Percentiles rank a stretch among this genome's conserved stretches.
Evolutionary conservation across 2,329 filamentous ascomycete genomes (phyloP).

Genomic region (Cadophora sp.): DNA sequence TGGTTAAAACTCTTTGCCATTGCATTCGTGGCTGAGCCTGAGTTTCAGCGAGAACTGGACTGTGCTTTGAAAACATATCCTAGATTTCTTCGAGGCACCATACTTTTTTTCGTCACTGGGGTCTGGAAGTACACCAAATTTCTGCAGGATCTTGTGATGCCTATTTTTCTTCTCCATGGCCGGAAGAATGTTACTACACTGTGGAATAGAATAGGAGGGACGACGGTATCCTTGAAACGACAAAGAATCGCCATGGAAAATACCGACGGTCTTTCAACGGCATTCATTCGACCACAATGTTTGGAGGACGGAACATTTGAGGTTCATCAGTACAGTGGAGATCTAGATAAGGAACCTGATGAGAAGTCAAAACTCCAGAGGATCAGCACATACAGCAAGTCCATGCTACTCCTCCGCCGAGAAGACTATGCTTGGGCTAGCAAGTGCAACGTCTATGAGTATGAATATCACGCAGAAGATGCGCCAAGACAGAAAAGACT

Average conservation of each 20-base stretch:
- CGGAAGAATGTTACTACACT: conserved; percentile 51
- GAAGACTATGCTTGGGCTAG: conserved; percentile 45
- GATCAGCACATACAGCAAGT: conserved; percentile 54
- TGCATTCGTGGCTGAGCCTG: conserved; percentile 52
- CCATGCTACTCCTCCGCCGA: conserved; percentile 51
- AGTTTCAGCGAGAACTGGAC: conserved; percentile 51
- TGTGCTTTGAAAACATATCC: conserved; percentile 51
- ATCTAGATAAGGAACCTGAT: conserved; percentile 51
- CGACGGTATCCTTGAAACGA: conserved; percentile 55
- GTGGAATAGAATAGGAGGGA: conserved; percentile 56
- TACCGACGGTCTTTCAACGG: conserved; percentile 55
- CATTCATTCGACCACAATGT: conserved; percentile 46
- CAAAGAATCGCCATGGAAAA: conserved; percentile 53
- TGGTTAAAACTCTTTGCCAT: conserved; percentile 50
- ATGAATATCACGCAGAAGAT: conserved; percentile 51
- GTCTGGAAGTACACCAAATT: conserved; percentile 56
- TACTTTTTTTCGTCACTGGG: conserved; percentile 40
- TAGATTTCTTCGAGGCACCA: conserved; percentile 43
- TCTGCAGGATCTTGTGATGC: conserved; percentile 52
- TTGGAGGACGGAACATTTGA: conserved; percentile 20
- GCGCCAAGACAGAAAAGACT: conserved; percentile 33
- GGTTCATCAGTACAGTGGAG: conserved; percentile 32
- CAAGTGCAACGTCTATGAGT: conserved; percentile 54
- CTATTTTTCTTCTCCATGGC: conserved; percentile 49
- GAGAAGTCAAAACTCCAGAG: conserved; percentile 50